Conservation (phyloP, 768 basidiomycete species). For the Leccinum incarnatum region DNA sequence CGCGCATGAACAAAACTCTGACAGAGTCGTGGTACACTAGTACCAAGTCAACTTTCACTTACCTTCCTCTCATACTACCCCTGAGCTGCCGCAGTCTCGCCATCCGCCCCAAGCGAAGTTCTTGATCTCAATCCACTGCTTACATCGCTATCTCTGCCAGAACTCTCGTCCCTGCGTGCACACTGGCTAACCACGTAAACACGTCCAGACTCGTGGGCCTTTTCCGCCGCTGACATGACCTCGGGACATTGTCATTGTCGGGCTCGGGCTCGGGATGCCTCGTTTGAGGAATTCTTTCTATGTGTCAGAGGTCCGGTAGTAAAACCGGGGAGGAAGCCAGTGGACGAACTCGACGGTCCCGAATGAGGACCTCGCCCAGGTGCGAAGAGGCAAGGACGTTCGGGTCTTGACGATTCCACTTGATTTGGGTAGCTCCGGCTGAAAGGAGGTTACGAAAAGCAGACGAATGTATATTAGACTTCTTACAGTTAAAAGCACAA, state of each 20-base stretch:
- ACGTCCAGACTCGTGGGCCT: conserved; percentile 59
- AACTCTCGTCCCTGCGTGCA: conserved; percentile 60
- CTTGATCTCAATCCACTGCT: conserved; percentile 44
- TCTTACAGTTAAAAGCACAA: conserved; percentile 54
- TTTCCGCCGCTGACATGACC: conserved; percentile 43
- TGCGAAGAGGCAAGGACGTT: conserved; percentile 90
- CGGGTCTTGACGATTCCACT: conserved; percentile 90
- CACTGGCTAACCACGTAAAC: conserved; percentile 68
- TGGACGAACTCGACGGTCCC: conserved; percentile 83
- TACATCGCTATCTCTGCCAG: conserved; percentile 50
- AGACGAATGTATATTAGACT: background rate
- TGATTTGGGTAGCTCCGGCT: conserved; percentile 93
- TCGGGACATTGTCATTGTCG: conserved; percentile 37
- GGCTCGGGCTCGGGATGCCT: conserved; percentile 25
- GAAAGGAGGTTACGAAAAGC: background rate
- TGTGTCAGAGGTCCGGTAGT: conserved; percentile 1
- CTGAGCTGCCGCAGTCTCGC: conserved; percentile 5
- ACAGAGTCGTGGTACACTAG: too few species aligned
- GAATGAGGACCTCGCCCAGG: conserved; percentile 80
- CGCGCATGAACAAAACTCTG: too few species aligned
- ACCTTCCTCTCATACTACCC: conserved; percentile 27
- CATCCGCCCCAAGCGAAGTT: conserved; percentile 24
- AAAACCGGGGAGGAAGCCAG: background rate
- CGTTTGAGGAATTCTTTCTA: conserved; percentile 78
- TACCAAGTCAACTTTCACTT: conserved; percentile 42